Evolutionary conservation across 2,329 filamentous ascomycete species (phyloP).

Genomic region (Trichoderma hamatum): DNA sequence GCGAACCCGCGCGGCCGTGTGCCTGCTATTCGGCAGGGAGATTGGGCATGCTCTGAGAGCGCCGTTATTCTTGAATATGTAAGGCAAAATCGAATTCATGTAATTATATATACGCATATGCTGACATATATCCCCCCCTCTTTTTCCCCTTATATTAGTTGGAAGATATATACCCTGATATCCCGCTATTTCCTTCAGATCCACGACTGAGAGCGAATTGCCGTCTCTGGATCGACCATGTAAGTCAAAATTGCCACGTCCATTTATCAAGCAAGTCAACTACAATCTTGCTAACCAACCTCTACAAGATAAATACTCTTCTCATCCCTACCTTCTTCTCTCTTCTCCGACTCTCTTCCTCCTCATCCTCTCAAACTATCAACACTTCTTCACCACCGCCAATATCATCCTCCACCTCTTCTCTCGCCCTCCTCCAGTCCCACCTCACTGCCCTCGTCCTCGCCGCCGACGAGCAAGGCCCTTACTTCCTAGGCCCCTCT

Average conservation of each 20-base stretch:
- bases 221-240: conserved; percentile 79
- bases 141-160: conserved; percentile 51
- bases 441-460: conserved; percentile 61
- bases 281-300: background rate
- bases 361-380: conserved; percentile 54
- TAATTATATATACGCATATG: conserved; percentile 28
- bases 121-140: conserved; percentile 51
- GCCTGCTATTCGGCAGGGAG: conserved; percentile 74
- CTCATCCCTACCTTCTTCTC: conserved; percentile 78
- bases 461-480: conserved; percentile 57
- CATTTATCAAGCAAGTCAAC: background rate
- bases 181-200: conserved; percentile 64
- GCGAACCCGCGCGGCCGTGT: conserved; percentile 77
- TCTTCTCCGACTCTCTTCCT: conserved; percentile 62
- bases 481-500: conserved; percentile 65
- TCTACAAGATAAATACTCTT: conserved; percentile 67
- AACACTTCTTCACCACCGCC: conserved; percentile 52
- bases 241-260: conserved; percentile 43
- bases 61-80: conserved; percentile 85
- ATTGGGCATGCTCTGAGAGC: conserved; percentile 83
- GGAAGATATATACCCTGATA: conserved; percentile 68
- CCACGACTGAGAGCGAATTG: conserved; percentile 72
- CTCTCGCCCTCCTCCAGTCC: conserved; percentile 62
- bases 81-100: conserved; percentile 33
- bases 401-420: background rate